Evolutionary conservation across 2,329 filamentous ascomycete species (phyloP), one percentile per base, ranked within the genome.

Genomic region (Nigrospora osmanthi): DNA sequence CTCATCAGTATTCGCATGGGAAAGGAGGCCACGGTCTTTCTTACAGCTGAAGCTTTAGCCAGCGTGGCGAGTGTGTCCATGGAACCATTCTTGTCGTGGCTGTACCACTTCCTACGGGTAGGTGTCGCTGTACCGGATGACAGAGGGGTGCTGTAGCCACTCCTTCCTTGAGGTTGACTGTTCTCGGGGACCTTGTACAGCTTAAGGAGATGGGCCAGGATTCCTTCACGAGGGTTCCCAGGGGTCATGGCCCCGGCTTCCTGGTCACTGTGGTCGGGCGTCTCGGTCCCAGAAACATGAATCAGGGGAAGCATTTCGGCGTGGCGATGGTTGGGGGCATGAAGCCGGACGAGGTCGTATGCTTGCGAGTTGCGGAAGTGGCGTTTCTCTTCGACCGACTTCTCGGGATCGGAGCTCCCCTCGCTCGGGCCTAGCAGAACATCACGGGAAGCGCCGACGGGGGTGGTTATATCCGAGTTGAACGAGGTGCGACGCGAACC

Each of bases 61-160:
- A 73, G 61, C 40, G 69, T 73, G 48, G 67, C 64, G 19, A 73
- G 58, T 0, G 71, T 73, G 19, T 73, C 70, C 37, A 66, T 63
- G 1, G 71, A 73, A 7, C 63, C 65, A 49, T 70, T 69, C 52
- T 70, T 65, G 9, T 42, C 31, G 17, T 49, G 44, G 41, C 72
- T 67, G 52, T 73, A 73, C 71, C 71, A 73, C 46, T 73, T 73
- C 48, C 59, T 64, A 37, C 63, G 60, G 34, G 56, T 70, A 6
- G 70, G 70, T 4, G 70, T 73, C 3, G 62, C 58, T 2, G 63
- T 59, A 6, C 70, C 71, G 2, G 65, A 66, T 14, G 64, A 63
- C 16, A 58, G 60, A 12, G 65, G 60, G 2, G 66, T 67, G 5
- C 57, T 60, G 13, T 53, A 54, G 19, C 36, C 56, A 36, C 47